These are phyloP conservation scores for Danielia reshetovae DNA, from an alignment of 805 yeast species.

Conservation along the genomic window DNA sequence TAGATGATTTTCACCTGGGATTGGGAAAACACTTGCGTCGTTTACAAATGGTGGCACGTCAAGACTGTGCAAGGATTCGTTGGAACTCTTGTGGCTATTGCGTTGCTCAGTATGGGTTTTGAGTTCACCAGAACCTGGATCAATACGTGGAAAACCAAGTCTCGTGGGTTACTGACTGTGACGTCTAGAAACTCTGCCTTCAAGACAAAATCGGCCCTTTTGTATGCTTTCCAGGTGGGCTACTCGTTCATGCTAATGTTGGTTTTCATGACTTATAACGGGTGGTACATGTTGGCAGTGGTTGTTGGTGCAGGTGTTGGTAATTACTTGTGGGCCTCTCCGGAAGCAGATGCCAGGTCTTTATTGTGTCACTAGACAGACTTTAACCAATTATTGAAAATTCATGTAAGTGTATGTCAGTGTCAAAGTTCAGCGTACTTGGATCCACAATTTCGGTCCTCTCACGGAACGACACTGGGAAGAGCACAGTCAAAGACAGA, in stretches of 20 bases:
- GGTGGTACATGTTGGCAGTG: constrained; percentile 78
- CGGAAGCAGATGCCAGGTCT: neutral
- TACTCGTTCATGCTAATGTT: constrained; percentile 73
- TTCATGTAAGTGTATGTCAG: too few relatives aligned
- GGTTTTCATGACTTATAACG: constrained; percentile 82
- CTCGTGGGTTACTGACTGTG: neutral
- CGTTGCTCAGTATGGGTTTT: constrained; percentile 50
- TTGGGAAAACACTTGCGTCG: constrained; percentile 66
- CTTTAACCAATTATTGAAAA: too few relatives aligned
- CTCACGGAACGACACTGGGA: too few relatives aligned
- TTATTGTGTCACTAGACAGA: neutral
- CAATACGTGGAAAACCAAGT: constrained; percentile 25
- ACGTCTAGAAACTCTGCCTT: constrained; percentile 3
- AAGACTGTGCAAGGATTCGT: constrained; percentile 48
- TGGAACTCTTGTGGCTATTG: constrained; percentile 48
- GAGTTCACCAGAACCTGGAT: constrained; percentile 47
- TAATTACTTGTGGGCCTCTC: constrained; percentile 53
- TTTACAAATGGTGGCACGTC: constrained; percentile 80
- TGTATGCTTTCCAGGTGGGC: constrained; percentile 64
- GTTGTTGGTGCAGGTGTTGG: constrained; percentile 72
- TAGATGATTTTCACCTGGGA: constrained; percentile 78
- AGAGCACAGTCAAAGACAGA: too few relatives aligned
- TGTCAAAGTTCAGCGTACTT: too few relatives aligned
- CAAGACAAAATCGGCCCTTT: constrained; percentile 33
- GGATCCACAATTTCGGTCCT: too few relatives aligned